Conservation (phyloP, 495 filamentous ascomycete species). For the Cercophora scortea region DNA sequence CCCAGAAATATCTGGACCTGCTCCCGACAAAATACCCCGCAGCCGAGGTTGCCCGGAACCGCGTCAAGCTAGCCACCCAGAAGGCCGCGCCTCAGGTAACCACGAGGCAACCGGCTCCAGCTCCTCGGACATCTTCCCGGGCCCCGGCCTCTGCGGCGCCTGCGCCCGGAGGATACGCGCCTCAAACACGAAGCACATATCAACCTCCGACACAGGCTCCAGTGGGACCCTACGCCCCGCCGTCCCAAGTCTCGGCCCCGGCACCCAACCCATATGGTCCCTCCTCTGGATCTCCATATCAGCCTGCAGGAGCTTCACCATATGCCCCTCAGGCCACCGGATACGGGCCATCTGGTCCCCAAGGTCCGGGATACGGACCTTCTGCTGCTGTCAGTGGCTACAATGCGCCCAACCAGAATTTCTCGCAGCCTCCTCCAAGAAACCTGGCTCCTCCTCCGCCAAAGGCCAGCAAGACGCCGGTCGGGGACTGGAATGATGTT, state of each 20-base stretch:
- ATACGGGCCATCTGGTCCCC: slow-evolving; percentile 18
- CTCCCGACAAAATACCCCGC: slow-evolving; percentile 80
- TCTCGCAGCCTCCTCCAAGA: slow-evolving; percentile 7
- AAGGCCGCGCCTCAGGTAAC: slow-evolving; percentile 43
- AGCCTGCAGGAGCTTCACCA: slow-evolving; percentile 20
- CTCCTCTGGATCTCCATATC: not conserved
- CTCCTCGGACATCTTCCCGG: slow-evolving; percentile 20
- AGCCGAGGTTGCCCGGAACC: slow-evolving; percentile 78
- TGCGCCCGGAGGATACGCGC: slow-evolving; percentile 31
- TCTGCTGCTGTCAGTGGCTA: slow-evolving; percentile 25
- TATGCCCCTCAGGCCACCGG: slow-evolving; percentile 25
- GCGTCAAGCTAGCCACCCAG: slow-evolving; percentile 77
- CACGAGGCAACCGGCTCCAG: slow-evolving; percentile 19
- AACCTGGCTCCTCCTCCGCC: slow-evolving; percentile 35
- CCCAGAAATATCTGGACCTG: slow-evolving; percentile 86
- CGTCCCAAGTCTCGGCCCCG: slow-evolving; percentile 23
- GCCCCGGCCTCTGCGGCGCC: slow-evolving; percentile 16
- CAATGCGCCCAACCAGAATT: slow-evolving; percentile 19
- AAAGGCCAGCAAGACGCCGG: slow-evolving; percentile 57
- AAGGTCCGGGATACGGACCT: slow-evolving; percentile 11
- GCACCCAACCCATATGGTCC: slow-evolving; percentile 18
- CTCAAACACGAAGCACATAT: slow-evolving; percentile 15
- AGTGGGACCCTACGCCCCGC: slow-evolving; percentile 28
- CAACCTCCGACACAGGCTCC: slow-evolving; percentile 9
- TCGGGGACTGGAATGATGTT: slow-evolving; percentile 81